Percentiles rank a stretch among this genome's conserved stretches.
Evolutionary conservation across 192 early-diverging fungal species (phyloP).

Genomic region (Chytriomyces sp.): DNA sequence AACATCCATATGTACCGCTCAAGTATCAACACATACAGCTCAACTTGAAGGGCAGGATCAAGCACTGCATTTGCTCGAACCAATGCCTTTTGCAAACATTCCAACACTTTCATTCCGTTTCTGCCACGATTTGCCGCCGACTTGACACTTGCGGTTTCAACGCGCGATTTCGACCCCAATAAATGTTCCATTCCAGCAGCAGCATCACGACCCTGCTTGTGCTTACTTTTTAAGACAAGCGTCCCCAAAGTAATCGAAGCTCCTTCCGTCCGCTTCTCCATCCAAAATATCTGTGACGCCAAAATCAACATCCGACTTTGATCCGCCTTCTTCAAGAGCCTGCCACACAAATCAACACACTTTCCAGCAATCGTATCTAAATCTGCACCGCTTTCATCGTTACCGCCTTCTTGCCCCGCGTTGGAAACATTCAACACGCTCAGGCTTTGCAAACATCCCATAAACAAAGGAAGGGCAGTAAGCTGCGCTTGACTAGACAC

Average conservation of each 20-base stretch:
- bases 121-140: slow-evolving; percentile 35
- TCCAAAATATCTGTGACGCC: slow-evolving; percentile 93
- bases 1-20: slow-evolving; percentile 93
- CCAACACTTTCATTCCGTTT: slow-evolving; percentile 84
- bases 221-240: background rate
- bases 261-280: slow-evolving; percentile 34
- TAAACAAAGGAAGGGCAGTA: slow-evolving; percentile 83
- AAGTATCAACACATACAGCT: slow-evolving; percentile 93
- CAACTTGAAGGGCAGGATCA: slow-evolving; percentile 85
- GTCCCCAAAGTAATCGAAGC: background rate
- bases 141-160: slow-evolving; percentile 44
- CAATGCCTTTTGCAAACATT: slow-evolving; percentile 89
- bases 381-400: too few relatives aligned
- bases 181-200: slow-evolving; percentile 38
- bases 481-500: slow-evolving; percentile 85
- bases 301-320: slow-evolving; percentile 86
- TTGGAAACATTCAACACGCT: slow-evolving; percentile 84
- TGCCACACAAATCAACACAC: slow-evolving; percentile 82
- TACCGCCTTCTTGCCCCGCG: slow-evolving; percentile 63
- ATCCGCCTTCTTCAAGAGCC: slow-evolving; percentile 89
- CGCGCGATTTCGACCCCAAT: slow-evolving; percentile 45
- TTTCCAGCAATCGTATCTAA: slow-evolving; percentile 79
- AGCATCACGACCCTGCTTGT: background rate
- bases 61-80: slow-evolving; percentile 91
- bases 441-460: slow-evolving; percentile 82